Evolutionary conservation across 805 yeast species (phyloP), one percentile per base, ranked within the genome.

Genomic region (Candida khao-thaluensis): DNA sequence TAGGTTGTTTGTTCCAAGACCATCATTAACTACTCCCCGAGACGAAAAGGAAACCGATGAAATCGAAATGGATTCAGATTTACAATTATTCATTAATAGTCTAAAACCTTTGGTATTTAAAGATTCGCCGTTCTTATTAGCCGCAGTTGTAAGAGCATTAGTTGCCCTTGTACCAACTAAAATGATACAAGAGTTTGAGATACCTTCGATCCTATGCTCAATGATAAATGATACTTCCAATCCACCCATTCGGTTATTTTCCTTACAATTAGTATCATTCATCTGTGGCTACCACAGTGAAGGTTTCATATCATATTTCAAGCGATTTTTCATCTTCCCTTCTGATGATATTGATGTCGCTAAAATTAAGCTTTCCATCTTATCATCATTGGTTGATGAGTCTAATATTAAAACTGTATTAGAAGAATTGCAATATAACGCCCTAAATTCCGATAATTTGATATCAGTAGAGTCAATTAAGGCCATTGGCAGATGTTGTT

Each of bases 401-500:
- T 53, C 60, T 8, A 85, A 76, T 49, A 74, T 78, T 30, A 66
- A 69, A 15, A 41, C 51, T 2, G 70, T 86, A 4, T 59, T 82
- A 21, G 68, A 72, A 22, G 95, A 88, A 54, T 58, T 89, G 21
- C 82, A 81, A 52, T 77, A 78, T 52, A 74, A 77, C 43, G 37
- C 53, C 50, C 31, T 52, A 7, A 44, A 48, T 35, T 44, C 51
- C 1, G 27, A 35, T 3, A 39, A 51, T n/a, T 30, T 45, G 26
- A 49, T 64, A 17, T 60, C 71, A 15, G 49, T 54, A 22, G 75
- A 72, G 30, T 73, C 89, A 1, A 74, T 88, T 9, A 73, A 74
- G 37, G 74, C 84, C 1, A 63, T 89, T 25, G 84, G 85, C 0
- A 58, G 70, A 6, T 81, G 86, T 48, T 77, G 85, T 2, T 74